Evolutionary conservation across 2,329 filamentous ascomycete species (phyloP), one percentile per base, ranked within the genome.

Genomic region (Nannizziopsis arthrosporioides): DNA sequence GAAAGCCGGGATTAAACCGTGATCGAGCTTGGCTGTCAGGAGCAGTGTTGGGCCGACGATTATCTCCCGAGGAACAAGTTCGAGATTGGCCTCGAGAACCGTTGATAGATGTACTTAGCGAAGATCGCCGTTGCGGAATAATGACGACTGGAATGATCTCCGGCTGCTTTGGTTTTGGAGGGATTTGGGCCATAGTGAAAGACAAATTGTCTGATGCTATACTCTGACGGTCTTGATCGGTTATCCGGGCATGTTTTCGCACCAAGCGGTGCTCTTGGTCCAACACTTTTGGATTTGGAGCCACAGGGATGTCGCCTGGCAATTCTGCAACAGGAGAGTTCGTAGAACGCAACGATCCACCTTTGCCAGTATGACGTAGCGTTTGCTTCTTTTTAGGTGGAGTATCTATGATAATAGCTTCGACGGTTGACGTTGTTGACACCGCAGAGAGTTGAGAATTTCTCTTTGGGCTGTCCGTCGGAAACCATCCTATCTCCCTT

Each of bases 281-380:
- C 22, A 70, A 61, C 9, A 66, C 60, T 22, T 66, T 65, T 2
- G 68, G 71, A 27, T 66, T 65, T 2, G 68, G 71, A 27, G 22
- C 7, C 11, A 60, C 60, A 8, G 68, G 53, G 1, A 74, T 75
- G 14, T 64, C 66, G 35, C 68, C 68, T 30, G 68, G 68, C 1
- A 72, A 73, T 32, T 57, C 60, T 5, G 68, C 60, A 2, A 65
- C 56, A 2, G 72, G 68, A 9, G 68, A 71, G 51, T 68, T 68
- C 41, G 67, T 69, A 44, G 68, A 70, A 15, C 72, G 69, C 32
- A 77, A 62, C 2, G 74, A 75, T 48, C 68, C 59, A 51, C 73
- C 73, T 59, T 73, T 77, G 40, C 70, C 72, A 5, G 70, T 71
- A 56, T 78, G 76, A 44, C 76, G 72, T 44, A 79, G 60, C 1